These are phyloP conservation scores for Porogramme epimiltina DNA, from an alignment of 1,284 basidiomycete species.

Conservation along the genomic window DNA sequence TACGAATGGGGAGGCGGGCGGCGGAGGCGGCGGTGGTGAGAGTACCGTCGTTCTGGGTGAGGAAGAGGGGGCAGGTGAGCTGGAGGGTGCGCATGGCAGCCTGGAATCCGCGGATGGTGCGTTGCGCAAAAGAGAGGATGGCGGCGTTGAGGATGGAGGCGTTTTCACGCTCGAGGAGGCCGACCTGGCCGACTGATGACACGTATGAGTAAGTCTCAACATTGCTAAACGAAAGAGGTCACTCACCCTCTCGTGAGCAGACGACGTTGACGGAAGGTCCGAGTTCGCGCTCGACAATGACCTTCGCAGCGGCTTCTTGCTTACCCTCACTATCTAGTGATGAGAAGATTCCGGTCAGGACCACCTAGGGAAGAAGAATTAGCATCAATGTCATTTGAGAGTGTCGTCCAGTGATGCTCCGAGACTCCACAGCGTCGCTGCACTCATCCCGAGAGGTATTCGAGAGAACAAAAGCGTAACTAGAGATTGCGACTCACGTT, in stretches of 20 bases:
- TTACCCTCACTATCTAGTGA: constrained; percentile 46
- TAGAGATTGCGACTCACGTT: constrained; percentile 27
- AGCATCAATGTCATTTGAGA: background rate
- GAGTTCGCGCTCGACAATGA: constrained; percentile 40
- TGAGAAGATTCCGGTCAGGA: constrained; percentile 51
- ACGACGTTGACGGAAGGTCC: constrained; percentile 42
- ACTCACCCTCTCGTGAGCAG: constrained; percentile 42
- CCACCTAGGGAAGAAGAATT: constrained; percentile 28
- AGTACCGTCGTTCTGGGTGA: constrained; percentile 65
- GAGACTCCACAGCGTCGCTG: no score
- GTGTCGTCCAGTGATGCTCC: no score
- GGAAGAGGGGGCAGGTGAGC: constrained; percentile 52
- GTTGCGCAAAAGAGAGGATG: constrained; percentile 50
- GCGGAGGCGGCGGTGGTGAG: constrained; percentile 52
- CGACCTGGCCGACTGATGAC: constrained; percentile 51
- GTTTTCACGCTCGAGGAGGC: constrained; percentile 63
- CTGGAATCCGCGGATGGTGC: constrained; percentile 53
- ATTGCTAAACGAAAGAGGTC: background rate
- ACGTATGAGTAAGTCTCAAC: constrained; percentile 15
- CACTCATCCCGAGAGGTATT: no score
- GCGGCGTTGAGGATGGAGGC: constrained; percentile 64
- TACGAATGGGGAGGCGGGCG: constrained; percentile 59
- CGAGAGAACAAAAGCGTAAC: no score
- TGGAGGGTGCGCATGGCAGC: constrained; percentile 46
- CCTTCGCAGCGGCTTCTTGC: constrained; percentile 48